These are phyloP conservation scores for Hemileccinum rubropunctum DNA, from an alignment of 768 basidiomycete genomes.

Conservation along the genomic window DNA sequence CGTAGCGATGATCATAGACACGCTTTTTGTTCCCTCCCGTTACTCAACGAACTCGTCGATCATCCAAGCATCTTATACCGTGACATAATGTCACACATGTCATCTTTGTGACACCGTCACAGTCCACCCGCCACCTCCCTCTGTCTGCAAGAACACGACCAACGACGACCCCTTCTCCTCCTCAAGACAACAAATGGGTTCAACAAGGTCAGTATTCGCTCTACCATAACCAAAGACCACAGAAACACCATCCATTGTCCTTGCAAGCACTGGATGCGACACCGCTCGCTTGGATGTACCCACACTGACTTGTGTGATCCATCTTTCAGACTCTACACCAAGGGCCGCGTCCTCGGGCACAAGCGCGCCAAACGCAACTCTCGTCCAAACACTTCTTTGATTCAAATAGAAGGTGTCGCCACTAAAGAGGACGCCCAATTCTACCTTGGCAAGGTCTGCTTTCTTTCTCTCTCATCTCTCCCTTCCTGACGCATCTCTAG, in stretches of 20 bases:
- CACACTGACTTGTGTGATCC: neutral
- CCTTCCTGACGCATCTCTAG: slow-evolving; percentile 37
- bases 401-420: slow-evolving; percentile 96
- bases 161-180: slow-evolving; percentile 18
- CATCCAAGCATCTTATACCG: slow-evolving; percentile 40
- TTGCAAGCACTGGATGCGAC: slow-evolving; percentile 15
- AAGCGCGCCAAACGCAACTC: slow-evolving; percentile 98
- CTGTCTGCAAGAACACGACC: slow-evolving; percentile 22
- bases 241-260: neutral
- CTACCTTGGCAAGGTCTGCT: slow-evolving; percentile 94
- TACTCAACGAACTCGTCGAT: slow-evolving; percentile 28
- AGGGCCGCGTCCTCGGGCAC: slow-evolving; percentile 97
- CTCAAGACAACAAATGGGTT: slow-evolving; percentile 62
- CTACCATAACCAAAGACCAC: neutral
- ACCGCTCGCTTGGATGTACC: slow-evolving; percentile 12
- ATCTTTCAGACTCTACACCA: slow-evolving; percentile 77
- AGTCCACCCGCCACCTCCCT: slow-evolving; percentile 2
- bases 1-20: slow-evolving; percentile 6
- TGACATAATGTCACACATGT: slow-evolving; percentile 24
- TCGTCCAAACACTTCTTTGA: slow-evolving; percentile 90
- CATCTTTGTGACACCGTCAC: slow-evolving; percentile 31
- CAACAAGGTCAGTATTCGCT: slow-evolving; percentile 64
- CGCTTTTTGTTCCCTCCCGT: no score
- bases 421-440: slow-evolving; percentile 93
- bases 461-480: neutral